Base-by-base conservation (phyloP, 1,139 yeast genomes). In the Geotrichum siamense region DNA sequence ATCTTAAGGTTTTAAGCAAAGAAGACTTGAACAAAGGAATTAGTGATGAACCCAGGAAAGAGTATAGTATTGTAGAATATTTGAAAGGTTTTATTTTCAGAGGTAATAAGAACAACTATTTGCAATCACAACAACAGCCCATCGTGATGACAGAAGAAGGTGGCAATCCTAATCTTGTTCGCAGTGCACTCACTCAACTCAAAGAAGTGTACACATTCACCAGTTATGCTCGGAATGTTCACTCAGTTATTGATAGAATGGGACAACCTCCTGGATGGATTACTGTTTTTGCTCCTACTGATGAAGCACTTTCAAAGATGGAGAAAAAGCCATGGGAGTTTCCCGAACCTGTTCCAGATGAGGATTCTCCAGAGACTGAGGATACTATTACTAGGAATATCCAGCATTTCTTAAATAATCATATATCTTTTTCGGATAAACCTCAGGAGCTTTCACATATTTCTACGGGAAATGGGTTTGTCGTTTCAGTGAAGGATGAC, bases 311-410 rank as follows among this genome's bases (percentile, higher is more conserved):
- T 46, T 52, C 53, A 19, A 38, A 48, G 22, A 49, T 64, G 36
- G 36, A 55, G 3, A 51, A 54, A 27, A 63, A 64, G 49, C 68
- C 68, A 3, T 64, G 67, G 67, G 61, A 60, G 48, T 63, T 60
- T 50, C 66, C 65, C 15, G 39, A 43, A 15, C 50, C 53, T n/a
- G 50, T 52, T 3, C 48, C 47, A 15, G 51, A 45, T 35, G 28
- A 21, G n/a, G 28, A 36, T 13, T 25, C 31, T 17, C 39, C 39
- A 21, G 40, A 26, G n/a, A 29, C 39, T 13, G 52, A 49, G 4
- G 31, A 40, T 39, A 45, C 50, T 8, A 60, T 59, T 5, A 41
- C 57, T 22, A 47, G 44, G 30, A 63, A 63, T 44, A 51, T 61
- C 21, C 51, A 54, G 38, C 50, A 51, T 20, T 63, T 63, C 43